A percentile compares a stretch with the other conserved stretches of the same genome.
These are phyloP conservation scores for Calonectria henricotiae DNA, from an alignment of 2,329 filamentous ascomycete genomes.

Conservation along the genomic window DNA sequence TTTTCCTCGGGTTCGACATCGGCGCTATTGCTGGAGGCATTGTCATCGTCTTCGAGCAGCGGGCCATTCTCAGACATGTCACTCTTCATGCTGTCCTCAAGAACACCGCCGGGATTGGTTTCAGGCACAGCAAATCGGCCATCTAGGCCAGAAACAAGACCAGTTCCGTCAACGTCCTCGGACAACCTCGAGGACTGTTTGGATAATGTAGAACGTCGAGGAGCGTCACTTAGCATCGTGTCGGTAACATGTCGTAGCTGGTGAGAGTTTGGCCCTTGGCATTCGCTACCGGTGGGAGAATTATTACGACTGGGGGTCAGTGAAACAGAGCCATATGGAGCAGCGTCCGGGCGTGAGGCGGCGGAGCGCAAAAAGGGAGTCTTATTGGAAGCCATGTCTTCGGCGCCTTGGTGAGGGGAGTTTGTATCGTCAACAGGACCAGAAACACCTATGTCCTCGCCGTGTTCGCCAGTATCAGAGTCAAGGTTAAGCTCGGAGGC, in stretches of 20 bases:
- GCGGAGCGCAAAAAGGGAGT: constrained; percentile 58
- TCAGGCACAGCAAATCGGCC: constrained; percentile 70
- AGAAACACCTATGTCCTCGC: constrained; percentile 53
- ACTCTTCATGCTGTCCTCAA: constrained; percentile 63
- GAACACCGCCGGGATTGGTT: constrained; percentile 63
- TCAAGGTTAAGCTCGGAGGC: constrained; percentile 21
- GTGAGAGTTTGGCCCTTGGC: constrained; percentile 54
- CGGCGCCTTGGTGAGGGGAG: constrained; percentile 40
- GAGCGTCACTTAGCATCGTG: constrained; percentile 55
- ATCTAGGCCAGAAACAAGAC: constrained; percentile 69
- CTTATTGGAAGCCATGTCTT: constrained; percentile 58
- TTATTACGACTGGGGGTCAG: constrained; percentile 57
- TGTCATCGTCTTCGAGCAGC: constrained; percentile 55
- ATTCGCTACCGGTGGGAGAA: constrained; percentile 58
- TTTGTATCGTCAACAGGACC: constrained; percentile 41
- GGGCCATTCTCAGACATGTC: constrained; percentile 59
- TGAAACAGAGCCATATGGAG: constrained; percentile 61
- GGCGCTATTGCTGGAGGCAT: constrained; percentile 60
- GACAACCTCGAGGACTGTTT: constrained; percentile 60
- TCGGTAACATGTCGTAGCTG: constrained; percentile 57
- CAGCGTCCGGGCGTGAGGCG: constrained; percentile 53
- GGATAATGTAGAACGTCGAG: constrained; percentile 55
- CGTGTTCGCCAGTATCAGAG: constrained; percentile 25
- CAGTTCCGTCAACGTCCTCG: constrained; percentile 68
- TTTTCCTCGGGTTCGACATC: constrained; percentile 75